These are phyloP conservation scores for Maudiozyma saulgeensis DNA, from an alignment of 805 yeast genomes.

Conservation along the genomic window DNA sequence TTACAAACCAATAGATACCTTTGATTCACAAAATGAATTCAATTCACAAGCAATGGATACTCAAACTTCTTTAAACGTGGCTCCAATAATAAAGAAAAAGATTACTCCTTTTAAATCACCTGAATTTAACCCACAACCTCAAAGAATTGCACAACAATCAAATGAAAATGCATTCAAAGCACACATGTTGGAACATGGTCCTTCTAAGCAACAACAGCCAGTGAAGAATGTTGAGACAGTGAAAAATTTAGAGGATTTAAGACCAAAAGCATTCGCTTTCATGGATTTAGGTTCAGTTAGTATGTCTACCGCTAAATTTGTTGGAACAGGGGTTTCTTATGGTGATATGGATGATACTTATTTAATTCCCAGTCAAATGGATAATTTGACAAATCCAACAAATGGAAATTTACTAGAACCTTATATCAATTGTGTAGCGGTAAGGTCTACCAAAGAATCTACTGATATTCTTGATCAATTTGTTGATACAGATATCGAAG, in stretches of 20 bases:
- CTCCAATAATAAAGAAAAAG: too few species aligned
- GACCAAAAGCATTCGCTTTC: background rate
- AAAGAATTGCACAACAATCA: too few species aligned
- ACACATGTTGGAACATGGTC: too few species aligned
- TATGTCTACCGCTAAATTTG: too few species aligned
- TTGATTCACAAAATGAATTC: constrained; percentile 10
- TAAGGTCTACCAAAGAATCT: background rate
- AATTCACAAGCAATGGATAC: constrained; percentile 10
- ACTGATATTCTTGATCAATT: background rate
- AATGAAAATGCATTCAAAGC: too few species aligned
- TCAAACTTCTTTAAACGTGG: background rate
- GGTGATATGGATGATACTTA: too few species aligned
- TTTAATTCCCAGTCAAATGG: too few species aligned
- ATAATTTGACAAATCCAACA: background rate
- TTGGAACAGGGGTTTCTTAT: too few species aligned
- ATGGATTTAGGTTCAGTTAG: too few species aligned
- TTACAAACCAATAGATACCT: background rate
- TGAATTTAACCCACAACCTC: too few species aligned
- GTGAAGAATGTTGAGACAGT: background rate
- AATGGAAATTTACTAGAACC: background rate
- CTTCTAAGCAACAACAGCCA: too few species aligned
- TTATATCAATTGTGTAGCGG: background rate
- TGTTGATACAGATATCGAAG: background rate
- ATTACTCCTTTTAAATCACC: too few species aligned
- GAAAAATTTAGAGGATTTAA: background rate